Conservation (phyloP, 192 early-diverging fungal genomes). For the Spinellus fusiger region DNA sequence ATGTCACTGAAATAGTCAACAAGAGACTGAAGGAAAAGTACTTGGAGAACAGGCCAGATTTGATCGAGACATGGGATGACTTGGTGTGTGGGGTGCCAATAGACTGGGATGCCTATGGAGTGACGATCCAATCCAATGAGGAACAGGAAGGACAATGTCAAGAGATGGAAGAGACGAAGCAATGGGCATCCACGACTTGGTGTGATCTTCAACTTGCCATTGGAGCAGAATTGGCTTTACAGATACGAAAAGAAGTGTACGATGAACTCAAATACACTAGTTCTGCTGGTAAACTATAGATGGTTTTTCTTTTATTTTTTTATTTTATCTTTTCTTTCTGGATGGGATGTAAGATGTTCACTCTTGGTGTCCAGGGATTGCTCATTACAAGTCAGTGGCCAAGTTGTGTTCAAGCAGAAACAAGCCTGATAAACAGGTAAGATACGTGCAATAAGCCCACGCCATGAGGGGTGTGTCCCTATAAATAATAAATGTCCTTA, state of each 20-base stretch:
- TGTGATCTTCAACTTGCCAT: slow-evolving; percentile 73
- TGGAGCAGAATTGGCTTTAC: slow-evolving; percentile 60
- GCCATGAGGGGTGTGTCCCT: not conserved
- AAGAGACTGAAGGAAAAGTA: slow-evolving; percentile 42
- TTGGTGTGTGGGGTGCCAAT: slow-evolving; percentile 12
- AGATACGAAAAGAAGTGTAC: slow-evolving; percentile 58
- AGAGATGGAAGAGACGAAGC: not conserved
- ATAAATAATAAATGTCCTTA: not conserved
- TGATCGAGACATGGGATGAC: slow-evolving; percentile 26
- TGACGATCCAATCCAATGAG: slow-evolving; percentile 38
- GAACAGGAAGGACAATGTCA: slow-evolving; percentile 10
- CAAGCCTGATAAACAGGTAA: slow-evolving; percentile 79
- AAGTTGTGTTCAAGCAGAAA: slow-evolving; percentile 82
- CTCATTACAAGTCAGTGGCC: slow-evolving; percentile 80
- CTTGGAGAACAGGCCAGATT: slow-evolving; percentile 25
- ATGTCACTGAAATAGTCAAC: slow-evolving; percentile 69
- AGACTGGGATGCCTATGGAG: slow-evolving; percentile 38
- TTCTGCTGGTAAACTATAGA: slow-evolving; percentile 47
- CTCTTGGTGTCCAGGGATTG: slow-evolving; percentile 46
- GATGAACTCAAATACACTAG: slow-evolving; percentile 75
- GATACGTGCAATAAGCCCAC: not conserved
- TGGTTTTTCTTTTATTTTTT: not conserved
- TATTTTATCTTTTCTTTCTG: not conserved
- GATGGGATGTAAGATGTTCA: not conserved
- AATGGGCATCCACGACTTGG: slow-evolving; percentile 39